A percentile compares a stretch with the other conserved stretches of the same genome.
phyloP scores from a whole-genome alignment of 768 basidiomycete species.

The Cystobasidium ongulense region DNA sequence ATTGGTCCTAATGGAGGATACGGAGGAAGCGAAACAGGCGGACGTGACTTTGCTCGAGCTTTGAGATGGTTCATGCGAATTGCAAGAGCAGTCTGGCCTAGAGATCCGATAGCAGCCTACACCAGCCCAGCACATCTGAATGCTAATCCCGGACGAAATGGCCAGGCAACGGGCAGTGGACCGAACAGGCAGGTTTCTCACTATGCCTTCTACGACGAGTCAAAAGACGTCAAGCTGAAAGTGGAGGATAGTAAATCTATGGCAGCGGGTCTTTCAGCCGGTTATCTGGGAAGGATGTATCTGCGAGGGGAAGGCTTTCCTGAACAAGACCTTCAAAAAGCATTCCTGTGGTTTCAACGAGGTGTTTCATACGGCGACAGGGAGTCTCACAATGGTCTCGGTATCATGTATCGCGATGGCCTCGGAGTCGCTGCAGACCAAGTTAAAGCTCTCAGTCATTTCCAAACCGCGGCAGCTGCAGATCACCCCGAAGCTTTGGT shows the following conservation, averaged over 20 bases:
- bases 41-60: constrained; percentile 67
- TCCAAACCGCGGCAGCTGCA: constrained; percentile 69
- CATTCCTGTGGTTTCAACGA: constrained; percentile 78
- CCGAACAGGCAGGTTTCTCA: constrained; percentile 31
- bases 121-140: constrained; percentile 44
- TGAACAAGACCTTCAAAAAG: constrained; percentile 64
- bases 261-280: constrained; percentile 72
- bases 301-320: constrained; percentile 85
- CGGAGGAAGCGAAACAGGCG: constrained; percentile 53
- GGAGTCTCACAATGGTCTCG: constrained; percentile 81
- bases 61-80: constrained; percentile 74
- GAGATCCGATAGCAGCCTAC: constrained; percentile 54
- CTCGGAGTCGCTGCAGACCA: constrained; percentile 60
- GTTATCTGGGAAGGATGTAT: constrained; percentile 86
- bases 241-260: constrained; percentile 48
- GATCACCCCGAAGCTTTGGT: constrained; percentile 89
- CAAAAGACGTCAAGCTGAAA: constrained; percentile 43
- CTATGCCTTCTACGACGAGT: constrained; percentile 38
- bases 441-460: constrained; percentile 59
- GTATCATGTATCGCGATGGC: constrained; percentile 86
- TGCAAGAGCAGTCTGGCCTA: constrained; percentile 77
- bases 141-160: constrained; percentile 20
- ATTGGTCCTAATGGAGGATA: constrained; percentile 59
- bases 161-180: constrained; percentile 34
- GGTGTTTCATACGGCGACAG: constrained; percentile 57